Evolutionary conservation across 306 rosid genomes (phyloP).

Genomic region (Adenanthera pavonina): DNA sequence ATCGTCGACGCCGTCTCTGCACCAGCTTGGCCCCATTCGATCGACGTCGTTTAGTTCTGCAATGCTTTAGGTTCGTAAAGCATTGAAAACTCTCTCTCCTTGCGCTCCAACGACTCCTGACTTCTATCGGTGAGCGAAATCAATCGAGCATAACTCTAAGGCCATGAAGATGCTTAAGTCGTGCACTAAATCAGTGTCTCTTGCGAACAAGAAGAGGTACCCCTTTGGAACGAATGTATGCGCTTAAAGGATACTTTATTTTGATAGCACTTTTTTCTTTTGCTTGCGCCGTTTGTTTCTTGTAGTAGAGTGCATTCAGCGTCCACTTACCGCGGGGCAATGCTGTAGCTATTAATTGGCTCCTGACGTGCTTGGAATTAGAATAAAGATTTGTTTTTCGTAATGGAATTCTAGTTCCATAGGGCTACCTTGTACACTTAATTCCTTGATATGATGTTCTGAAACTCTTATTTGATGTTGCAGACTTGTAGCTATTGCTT

Average conservation of each 20-base stretch:
- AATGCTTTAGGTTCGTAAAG: neutral
- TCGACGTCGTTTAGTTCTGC: too few species aligned
- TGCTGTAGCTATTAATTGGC: neutral
- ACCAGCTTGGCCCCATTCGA: too few species aligned
- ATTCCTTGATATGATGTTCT: neutral
- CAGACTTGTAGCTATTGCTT: neutral
- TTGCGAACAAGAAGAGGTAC: slow-evolving; percentile 26
- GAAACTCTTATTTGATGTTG: neutral
- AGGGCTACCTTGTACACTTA: neutral
- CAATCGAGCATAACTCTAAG: neutral
- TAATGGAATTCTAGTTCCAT: neutral
- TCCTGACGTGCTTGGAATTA: neutral
- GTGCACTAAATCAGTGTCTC: neutral
- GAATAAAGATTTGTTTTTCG: neutral
- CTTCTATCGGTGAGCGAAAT: neutral
- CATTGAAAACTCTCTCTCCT: neutral
- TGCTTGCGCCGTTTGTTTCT: neutral
- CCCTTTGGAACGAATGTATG: neutral
- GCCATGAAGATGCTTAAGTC: slow-evolving; percentile 5
- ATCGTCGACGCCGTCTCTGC: too few species aligned
- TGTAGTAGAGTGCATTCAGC: neutral
- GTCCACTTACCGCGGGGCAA: neutral
- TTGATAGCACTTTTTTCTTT: neutral
- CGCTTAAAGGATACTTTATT: neutral
- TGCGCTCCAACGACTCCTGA: neutral